These are phyloP conservation scores for Colletotrichum magnum DNA, from an alignment of 2,329 filamentous ascomycete genomes.

Conservation along the genomic window DNA sequence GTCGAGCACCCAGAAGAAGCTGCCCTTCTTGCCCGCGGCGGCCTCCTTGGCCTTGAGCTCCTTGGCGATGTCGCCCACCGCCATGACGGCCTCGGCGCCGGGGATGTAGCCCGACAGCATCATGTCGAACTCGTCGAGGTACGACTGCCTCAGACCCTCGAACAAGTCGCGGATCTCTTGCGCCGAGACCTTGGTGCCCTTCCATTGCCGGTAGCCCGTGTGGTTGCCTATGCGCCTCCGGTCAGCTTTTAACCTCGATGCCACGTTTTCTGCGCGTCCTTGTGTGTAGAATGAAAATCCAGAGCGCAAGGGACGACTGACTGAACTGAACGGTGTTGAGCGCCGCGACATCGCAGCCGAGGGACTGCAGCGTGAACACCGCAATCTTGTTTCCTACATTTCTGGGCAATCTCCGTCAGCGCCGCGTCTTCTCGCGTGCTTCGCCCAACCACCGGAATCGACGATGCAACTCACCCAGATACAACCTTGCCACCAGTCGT, in stretches of 20 bases:
- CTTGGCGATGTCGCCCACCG: constrained; percentile 86
- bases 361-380: constrained; percentile 91
- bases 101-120: constrained; percentile 96
- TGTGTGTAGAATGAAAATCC: background rate
- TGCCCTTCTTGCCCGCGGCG: constrained; percentile 69
- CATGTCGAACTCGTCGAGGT: constrained; percentile 91
- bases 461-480: constrained; percentile 54
- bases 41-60: constrained; percentile 80
- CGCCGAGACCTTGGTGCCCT: constrained; percentile 85
- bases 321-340: constrained; percentile 99
- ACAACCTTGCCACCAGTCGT: constrained; percentile 55
- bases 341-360: constrained; percentile 94
- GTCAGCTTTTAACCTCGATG: background rate
- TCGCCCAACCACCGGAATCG: background rate
- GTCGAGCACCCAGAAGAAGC: constrained; percentile 97
- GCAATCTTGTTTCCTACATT: constrained; percentile 99
- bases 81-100: constrained; percentile 85
- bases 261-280: no score
- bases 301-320: constrained; percentile 59
- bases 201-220: constrained; percentile 90
- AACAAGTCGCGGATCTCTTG: constrained; percentile 89
- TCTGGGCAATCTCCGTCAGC: constrained; percentile 60
- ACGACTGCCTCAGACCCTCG: constrained; percentile 84
- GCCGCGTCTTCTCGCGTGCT: no score
- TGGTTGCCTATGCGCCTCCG: constrained; percentile 81